Evolutionary conservation across 2,329 filamentous ascomycete species (phyloP), one percentile per base, ranked within the genome.

Genomic region (Bipolaris oryzae): DNA sequence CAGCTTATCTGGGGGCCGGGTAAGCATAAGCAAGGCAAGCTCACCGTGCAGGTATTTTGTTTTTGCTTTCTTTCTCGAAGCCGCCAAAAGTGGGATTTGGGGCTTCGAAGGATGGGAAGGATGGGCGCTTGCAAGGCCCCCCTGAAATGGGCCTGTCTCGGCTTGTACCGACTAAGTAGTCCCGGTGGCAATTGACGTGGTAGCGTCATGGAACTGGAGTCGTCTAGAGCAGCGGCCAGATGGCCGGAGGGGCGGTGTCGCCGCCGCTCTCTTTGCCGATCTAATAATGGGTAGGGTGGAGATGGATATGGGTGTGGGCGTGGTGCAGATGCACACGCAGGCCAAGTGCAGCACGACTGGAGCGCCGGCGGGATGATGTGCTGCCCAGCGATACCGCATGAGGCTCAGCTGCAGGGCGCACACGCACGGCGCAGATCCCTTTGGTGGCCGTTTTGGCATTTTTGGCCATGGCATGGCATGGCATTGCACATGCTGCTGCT

Each of bases 351-450:
- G 25, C 25, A 28, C 23, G 23, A 28, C 25, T 7, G 15, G 35
- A 28, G 41, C 48, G 42, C 46, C 42, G 20, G 48, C 53, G 53
- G 53, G 53, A 55, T 52, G 48, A 52, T 55, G 53, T 52, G 53
- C 53, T 47, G 52, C 28, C 31, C 38, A 28, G 50, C 43, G 16
- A 45, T 37, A 33, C 41, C 43, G 53, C 53, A 47, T 55, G 53
- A 55, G 53, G 53, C 53, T 52, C 41, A 52, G 35, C 48, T 55
- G 53, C 48, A 52, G 34, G 42, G 28, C 35, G 53, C 42, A 55
- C 47, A 55, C n/a, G n/a, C n/a, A n/a, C n/a, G n/a, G 28, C 35
- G 53, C 42, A 55, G 53, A 55, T 55, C 53, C n/a, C 35, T 55
- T 55, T 55, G 53, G 53, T 55, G 53, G 53, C 53, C 53, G 53